Conservation (phyloP, 306 rosid genomes). For the Cucurbita maxima region DNA sequence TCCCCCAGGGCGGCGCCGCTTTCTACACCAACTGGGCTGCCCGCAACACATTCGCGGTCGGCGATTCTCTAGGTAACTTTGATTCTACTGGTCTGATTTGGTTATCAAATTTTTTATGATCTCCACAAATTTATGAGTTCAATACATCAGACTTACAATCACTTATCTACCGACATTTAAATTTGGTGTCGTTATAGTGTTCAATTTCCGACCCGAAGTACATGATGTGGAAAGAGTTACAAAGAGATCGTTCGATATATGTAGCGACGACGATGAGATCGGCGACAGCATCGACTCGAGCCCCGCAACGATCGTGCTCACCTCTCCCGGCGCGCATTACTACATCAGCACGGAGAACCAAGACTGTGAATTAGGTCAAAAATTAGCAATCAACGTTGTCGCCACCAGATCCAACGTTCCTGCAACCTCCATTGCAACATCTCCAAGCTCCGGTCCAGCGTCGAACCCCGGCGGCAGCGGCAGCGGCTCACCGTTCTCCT, state of each 20-base stretch:
- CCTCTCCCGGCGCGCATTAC: neutral
- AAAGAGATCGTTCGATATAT: neutral
- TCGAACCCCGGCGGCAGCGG: neutral
- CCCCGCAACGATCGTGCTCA: neutral
- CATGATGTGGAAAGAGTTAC: neutral
- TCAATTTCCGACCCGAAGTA: neutral
- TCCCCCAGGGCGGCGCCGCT: constrained; percentile 1
- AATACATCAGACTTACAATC: no score
- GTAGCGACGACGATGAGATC: neutral
- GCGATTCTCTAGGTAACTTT: constrained; percentile 17
- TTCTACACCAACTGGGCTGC: constrained; percentile 21
- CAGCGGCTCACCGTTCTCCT: neutral
- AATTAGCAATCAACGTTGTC: neutral
- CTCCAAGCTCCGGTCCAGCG: neutral
- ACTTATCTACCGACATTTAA: no score
- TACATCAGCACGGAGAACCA: neutral
- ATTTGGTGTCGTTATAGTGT: neutral
- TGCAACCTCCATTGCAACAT: neutral
- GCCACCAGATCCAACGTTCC: neutral
- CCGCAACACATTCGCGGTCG: constrained; percentile 4
- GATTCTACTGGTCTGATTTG: no score
- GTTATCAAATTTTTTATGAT: no score
- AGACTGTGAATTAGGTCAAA: neutral
- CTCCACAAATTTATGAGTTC: no score
- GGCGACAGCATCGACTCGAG: neutral